Conservation (phyloP, 495 filamentous ascomycete species). For the Platismatia glauca region DNA sequence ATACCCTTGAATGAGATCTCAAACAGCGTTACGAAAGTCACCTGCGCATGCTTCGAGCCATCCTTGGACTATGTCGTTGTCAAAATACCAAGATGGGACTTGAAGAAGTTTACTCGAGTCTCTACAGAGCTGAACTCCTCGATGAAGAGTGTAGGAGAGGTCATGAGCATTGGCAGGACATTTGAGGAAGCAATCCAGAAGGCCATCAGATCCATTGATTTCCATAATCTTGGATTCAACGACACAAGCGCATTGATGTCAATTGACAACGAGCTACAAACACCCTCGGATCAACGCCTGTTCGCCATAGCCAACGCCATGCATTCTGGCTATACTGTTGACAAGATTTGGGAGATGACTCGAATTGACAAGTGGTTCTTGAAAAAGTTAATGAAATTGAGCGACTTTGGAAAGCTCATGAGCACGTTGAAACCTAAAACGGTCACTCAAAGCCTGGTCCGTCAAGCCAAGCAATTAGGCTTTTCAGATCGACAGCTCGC, state of each 20-base stretch:
- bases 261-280: conserved; percentile 91
- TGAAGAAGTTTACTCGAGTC: conserved; percentile 97
- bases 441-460: conserved; percentile 55
- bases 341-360: conserved; percentile 96
- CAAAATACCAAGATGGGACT: conserved; percentile 97
- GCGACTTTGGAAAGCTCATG: conserved; percentile 77
- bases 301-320: conserved; percentile 98
- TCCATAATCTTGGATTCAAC: conserved; percentile 86
- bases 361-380: conserved; percentile 86
- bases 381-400: conserved; percentile 77
- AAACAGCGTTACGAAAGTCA: conserved; percentile 92
- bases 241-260: conserved; percentile 89
- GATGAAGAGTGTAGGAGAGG: conserved; percentile 99
- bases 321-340: conserved; percentile 82
- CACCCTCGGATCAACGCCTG: conserved; percentile 91
- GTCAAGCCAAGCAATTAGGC: conserved; percentile 82
- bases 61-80: conserved; percentile 98
- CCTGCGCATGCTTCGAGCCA: conserved; percentile 97
- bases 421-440: conserved; percentile 54
- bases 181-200: conserved; percentile 99
- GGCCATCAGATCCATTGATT: conserved; percentile 89
- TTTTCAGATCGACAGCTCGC: conserved; percentile 92
- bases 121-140: conserved; percentile 91
- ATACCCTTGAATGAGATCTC: conserved; percentile 95
- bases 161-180: conserved; percentile 94